Evolutionary conservation across 495 filamentous ascomycete genomes (phyloP).

Genomic region (Aspergillus heteromorphus): DNA sequence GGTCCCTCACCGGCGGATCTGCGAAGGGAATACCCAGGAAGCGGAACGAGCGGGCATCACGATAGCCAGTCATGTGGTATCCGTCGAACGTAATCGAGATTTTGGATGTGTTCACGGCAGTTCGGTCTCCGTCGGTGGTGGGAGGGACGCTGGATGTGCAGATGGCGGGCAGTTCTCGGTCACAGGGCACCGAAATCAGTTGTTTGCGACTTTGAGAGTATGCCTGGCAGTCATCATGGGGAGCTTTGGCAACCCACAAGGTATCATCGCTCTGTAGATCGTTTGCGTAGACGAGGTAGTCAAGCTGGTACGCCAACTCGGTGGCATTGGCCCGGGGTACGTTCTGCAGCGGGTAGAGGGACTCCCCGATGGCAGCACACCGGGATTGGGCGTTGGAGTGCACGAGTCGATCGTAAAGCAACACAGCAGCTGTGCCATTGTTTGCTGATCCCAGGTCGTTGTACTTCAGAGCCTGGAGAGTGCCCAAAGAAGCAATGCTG

Average conservation of each 20-base stretch:
- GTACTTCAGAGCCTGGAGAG: conserved; percentile 23
- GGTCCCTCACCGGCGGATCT: conserved; percentile 27
- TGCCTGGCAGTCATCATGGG: conserved; percentile 8
- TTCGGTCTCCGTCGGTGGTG: conserved; percentile 18
- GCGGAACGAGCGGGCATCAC: conserved; percentile 49
- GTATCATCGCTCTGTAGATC: conserved; percentile 9
- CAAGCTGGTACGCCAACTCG: conserved; percentile 23
- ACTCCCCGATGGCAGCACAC: conserved; percentile 23
- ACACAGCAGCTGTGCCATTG: conserved; percentile 25
- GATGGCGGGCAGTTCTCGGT: conserved; percentile 16
- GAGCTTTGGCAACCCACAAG: conserved; percentile 16
- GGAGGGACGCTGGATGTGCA: conserved; percentile 25
- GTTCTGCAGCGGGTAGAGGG: conserved; percentile 12
- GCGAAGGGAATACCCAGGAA: conserved; percentile 51
- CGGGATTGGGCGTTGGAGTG: conserved; percentile 9
- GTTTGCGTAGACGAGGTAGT: conserved; percentile 20
- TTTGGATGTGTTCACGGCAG: conserved; percentile 18
- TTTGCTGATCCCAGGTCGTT: conserved; percentile 28
- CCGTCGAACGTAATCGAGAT: conserved; percentile 25
- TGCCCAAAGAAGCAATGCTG: conserved; percentile 11
- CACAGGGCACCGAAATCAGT: conserved; percentile 9
- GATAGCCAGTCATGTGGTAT: conserved; percentile 34
- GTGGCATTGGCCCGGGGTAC: conserved; percentile 11
- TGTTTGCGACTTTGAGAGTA: conserved; percentile 12
- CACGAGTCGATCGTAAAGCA: conserved; percentile 15